These are phyloP conservation scores for Cryphonectria radicalis DNA, from an alignment of 2,329 filamentous ascomycete genomes.

Conservation along the genomic window DNA sequence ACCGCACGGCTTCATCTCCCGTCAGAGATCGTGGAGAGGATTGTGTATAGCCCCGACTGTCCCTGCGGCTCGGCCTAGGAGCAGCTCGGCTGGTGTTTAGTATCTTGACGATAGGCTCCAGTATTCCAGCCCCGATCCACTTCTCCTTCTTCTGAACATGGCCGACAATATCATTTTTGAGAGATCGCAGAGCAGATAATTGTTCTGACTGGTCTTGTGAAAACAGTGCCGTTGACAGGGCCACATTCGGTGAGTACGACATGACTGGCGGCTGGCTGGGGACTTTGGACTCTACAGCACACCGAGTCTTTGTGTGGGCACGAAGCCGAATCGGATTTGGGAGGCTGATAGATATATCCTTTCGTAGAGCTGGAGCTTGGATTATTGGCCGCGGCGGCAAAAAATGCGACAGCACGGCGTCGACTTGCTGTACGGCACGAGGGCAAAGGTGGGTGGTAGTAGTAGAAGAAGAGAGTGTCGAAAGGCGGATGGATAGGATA, in stretches of 20 bases:
- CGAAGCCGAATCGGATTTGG: not conserved
- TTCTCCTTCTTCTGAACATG: slow-evolving; percentile 85
- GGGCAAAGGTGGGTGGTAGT: not conserved
- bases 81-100: slow-evolving; percentile 44
- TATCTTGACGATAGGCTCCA: slow-evolving; percentile 60
- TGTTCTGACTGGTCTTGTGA: slow-evolving; percentile 56
- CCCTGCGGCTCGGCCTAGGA: slow-evolving; percentile 46
- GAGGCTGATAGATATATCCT: not conserved
- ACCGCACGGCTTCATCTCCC: slow-evolving; percentile 68
- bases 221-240: slow-evolving; percentile 60
- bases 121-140: slow-evolving; percentile 72
- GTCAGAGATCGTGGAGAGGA: slow-evolving; percentile 47
- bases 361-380: not conserved
- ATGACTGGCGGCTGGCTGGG: slow-evolving; percentile 43
- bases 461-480: not conserved
- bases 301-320: not conserved
- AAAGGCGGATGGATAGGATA: not conserved
- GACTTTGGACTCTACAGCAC: not conserved
- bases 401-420: slow-evolving; percentile 2
- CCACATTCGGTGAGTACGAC: slow-evolving; percentile 56
- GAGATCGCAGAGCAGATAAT: slow-evolving; percentile 64
- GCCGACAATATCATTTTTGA: slow-evolving; percentile 91
- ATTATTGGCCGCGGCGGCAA: not conserved
- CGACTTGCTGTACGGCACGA: not conserved
- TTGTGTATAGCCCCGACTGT: slow-evolving; percentile 38